Evolutionary conservation across 139 green algal genomes (phyloP), one percentile per base, ranked within the genome.

Genomic region (Nannochloris sp.): DNA sequence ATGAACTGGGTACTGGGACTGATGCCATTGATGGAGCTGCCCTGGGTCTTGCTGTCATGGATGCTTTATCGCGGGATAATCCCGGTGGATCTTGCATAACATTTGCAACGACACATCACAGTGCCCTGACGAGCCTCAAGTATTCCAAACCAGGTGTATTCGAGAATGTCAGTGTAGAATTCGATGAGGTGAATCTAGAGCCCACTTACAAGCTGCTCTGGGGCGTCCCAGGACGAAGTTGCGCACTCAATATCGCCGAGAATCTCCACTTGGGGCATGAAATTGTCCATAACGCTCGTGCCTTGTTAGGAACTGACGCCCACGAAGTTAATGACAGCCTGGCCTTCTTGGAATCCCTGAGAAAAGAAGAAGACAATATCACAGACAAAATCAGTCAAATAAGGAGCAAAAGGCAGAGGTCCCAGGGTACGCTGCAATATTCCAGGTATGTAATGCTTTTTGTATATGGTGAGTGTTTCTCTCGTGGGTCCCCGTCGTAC

Each of bases 1-100:
- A 98, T 68, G 93, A 98, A 76, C 71, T 98, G 24, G 92, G 92
- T 18, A 92, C 87, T 8, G 79, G 92, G 43, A 98, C 92, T 15
- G 92, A 98, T 71, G 89, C 92, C 0, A 56, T 64, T 4, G 92
- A 98, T 75, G 92, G 92, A 5, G 84, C 92, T 3, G 91, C 90
- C 6, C 71, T 97, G 60, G 92, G 87, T 0, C 72, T 85, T 18
- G 86, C 91, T 4, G 66, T 98, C 68, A 78, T 97, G 53, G 74
- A 79, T 18, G 40, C 65, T 12, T 67, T 87, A 15, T 64, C 62
- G 2, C 31, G 31, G 4, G 73, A 74, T 7, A 78, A 72, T 3
- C 44, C 36, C 3, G 70, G 72, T 14, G 83, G 84, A 11, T 89
- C 88, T 0, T 68, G 81, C 3, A 83, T 91, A 14, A 82, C 87